These are phyloP conservation scores for Arthrobotrys conoides DNA, from an alignment of 2,329 filamentous ascomycete genomes.

Conservation along the genomic window DNA sequence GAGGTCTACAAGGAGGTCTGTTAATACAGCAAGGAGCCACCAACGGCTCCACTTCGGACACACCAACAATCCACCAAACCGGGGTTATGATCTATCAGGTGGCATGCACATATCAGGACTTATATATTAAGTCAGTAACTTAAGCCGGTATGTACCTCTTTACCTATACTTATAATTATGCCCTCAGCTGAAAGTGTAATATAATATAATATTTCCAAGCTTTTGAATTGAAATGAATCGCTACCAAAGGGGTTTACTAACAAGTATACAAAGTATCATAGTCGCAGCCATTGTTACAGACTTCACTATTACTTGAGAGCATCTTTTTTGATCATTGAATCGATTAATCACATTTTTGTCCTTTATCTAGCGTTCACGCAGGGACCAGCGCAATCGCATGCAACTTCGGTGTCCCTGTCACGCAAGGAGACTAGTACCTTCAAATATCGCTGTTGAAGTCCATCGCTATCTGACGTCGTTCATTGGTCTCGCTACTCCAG, in stretches of 20 bases:
- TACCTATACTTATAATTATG: too few species aligned
- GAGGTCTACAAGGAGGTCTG: not conserved
- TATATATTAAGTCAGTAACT: not conserved
- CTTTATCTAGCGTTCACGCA: conserved; percentile 2
- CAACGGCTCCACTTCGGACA: conserved; percentile 41
- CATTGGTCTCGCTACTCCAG: conserved; percentile 27
- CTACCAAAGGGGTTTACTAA: conserved; percentile 1
- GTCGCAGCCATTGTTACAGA: not conserved
- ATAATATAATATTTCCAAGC: conserved; percentile 3
- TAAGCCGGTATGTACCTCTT: not conserved
- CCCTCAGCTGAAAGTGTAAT: not conserved
- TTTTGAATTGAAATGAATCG: not conserved
- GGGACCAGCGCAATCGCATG: conserved; percentile 3
- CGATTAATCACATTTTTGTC: not conserved
- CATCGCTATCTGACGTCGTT: conserved; percentile 17
- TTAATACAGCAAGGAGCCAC: conserved; percentile 18
- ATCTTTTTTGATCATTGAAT: not conserved
- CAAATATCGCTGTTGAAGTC: conserved; percentile 4
- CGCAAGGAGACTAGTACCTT: conserved; percentile 16
- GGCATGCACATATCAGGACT: conserved; percentile 9
- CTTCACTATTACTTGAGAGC: not conserved
- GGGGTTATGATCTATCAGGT: conserved; percentile 34
- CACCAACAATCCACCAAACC: conserved; percentile 43
- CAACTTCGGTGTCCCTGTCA: conserved; percentile 20
- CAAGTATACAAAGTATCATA: not conserved